Evolutionary conservation across 2,329 filamentous ascomycete species (phyloP).

Genomic region (Salinomyces thailandicus): DNA sequence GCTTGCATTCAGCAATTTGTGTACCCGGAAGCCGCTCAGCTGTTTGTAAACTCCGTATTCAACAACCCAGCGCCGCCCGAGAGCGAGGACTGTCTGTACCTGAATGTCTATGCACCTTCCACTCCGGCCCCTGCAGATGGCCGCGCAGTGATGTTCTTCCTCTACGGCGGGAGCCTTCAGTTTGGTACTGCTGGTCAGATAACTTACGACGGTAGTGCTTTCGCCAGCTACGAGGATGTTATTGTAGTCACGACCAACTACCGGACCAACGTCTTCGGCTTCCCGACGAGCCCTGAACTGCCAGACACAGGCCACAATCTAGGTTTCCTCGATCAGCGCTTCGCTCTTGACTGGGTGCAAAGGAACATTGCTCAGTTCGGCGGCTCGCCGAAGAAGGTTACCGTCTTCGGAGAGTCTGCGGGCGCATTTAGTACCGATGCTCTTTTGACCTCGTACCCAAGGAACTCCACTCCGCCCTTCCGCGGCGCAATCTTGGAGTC

Average conservation of each 20-base stretch:
- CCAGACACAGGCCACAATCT: slow-evolving; percentile 24
- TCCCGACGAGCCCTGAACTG: slow-evolving; percentile 28
- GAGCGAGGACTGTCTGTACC: slow-evolving; percentile 26
- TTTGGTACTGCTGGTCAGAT: slow-evolving; percentile 23
- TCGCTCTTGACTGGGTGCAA: slow-evolving; percentile 29
- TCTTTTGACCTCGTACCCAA: slow-evolving; percentile 22
- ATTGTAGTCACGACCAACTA: slow-evolving; percentile 28
- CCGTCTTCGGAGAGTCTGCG: slow-evolving; percentile 27
- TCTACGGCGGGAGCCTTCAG: slow-evolving; percentile 25
- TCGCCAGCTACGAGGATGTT: slow-evolving; percentile 27
- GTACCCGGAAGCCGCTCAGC: slow-evolving; percentile 18
- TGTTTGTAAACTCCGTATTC: slow-evolving; percentile 23
- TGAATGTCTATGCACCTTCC: slow-evolving; percentile 27
- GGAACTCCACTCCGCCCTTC: slow-evolving; percentile 22
- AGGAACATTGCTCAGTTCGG: slow-evolving; percentile 28
- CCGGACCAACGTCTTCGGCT: slow-evolving; percentile 33
- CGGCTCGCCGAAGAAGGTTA: slow-evolving; percentile 28
- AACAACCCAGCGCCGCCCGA: slow-evolving; percentile 24
- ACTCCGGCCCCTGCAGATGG: slow-evolving; percentile 18
- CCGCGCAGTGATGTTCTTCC: slow-evolving; percentile 26
- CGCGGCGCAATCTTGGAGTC: slow-evolving; percentile 26
- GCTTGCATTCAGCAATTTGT: slow-evolving; percentile 27
- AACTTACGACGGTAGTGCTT: slow-evolving; percentile 23
- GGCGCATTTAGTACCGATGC: slow-evolving; percentile 25
- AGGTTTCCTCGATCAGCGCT: slow-evolving; percentile 29